Conservation (phyloP, 2,329 filamentous ascomycete genomes). For the Penicillium sp. region DNA sequence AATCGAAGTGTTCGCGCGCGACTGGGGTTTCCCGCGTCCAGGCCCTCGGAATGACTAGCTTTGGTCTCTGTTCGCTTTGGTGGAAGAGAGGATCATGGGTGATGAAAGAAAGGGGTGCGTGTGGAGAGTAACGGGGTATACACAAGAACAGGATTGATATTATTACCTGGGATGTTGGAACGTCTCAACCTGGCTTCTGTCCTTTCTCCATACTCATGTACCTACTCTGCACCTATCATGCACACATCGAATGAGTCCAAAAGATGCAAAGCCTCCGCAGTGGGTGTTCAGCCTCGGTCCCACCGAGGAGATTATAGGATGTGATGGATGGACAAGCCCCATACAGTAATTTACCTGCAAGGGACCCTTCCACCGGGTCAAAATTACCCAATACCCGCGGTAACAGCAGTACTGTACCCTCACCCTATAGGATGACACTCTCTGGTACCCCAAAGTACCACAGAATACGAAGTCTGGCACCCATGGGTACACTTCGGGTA, state of each 20-base stretch:
- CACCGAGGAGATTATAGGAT: slow-evolving; percentile 17
- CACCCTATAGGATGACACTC: background rate
- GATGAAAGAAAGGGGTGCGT: too few relatives aligned
- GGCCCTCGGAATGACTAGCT: slow-evolving; percentile 11
- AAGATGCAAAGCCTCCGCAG: slow-evolving; percentile 6
- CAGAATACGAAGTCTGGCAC: background rate
- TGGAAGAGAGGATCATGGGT: background rate
- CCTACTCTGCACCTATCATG: too few relatives aligned
- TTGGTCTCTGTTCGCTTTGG: background rate
- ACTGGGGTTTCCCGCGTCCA: slow-evolving; percentile 21
- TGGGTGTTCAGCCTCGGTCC: slow-evolving; percentile 27
- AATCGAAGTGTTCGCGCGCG: slow-evolving; percentile 10
- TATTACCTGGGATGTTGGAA: too few relatives aligned
- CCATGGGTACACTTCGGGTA: background rate
- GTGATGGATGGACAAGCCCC: slow-evolving; percentile 5
- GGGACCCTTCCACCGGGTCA: slow-evolving; percentile 1
- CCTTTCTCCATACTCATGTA: background rate
- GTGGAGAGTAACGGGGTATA: too few relatives aligned
- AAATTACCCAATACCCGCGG: background rate
- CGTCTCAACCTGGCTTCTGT: background rate
- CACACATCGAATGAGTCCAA: background rate
- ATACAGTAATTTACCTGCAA: slow-evolving; percentile 3
- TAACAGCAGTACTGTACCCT: background rate
- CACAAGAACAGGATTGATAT: too few relatives aligned
- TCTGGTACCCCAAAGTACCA: too few relatives aligned